Base-by-base conservation (phyloP, 1,284 basidiomycete species). In the Gomphus bonarii region DNA sequence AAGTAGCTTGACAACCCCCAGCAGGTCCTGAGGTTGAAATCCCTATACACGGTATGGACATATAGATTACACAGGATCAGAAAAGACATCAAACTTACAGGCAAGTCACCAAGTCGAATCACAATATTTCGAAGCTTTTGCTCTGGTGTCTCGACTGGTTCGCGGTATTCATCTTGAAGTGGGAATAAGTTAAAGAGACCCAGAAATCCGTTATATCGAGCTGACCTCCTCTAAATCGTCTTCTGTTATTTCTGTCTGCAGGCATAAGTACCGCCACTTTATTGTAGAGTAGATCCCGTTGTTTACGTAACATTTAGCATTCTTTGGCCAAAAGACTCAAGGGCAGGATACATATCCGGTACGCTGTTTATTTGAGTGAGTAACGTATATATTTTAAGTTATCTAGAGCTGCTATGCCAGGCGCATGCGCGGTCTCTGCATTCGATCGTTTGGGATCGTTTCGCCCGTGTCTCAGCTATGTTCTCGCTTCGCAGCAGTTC, bases 31-130 rank as follows among this genome's bases (percentile, higher is more conserved):
- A 10, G 78, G 58, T 56, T 68, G 63, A 60, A 64, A 64, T 33
- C 63, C 62, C 70, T 71, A 49, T 35, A 12, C 47, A 30, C 22
- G 20, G 10, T 18, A 47, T 25, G 3, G 25, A 12, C 28, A 30
- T 48, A 31, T 31, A 44, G 28, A 7, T 42, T 16, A 55, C 51
- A n/a, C 14, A 36, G 38, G 9, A 3, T 36, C 25, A 43, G 33
- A 8, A 28, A 48, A 14, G 28, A 30, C 8, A 48, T 4, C 28
- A 38, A n/a, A 74, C 88, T 73, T 67, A 91, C 90, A 70, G 58
- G 71, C 30, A 38, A 68, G 74, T 94, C 89, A 50, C 88, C 89
- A 58, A 88, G 75, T 65, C 82, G 84, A 64, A 90, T 74, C 61
- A 92, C 84, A 60, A 79, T 75, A 61, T 75, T 79, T 69, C 79